These are phyloP conservation scores for Meyerozyma smithsonii DNA, from an alignment of 1,139 yeast genomes.

Conservation along the genomic window DNA sequence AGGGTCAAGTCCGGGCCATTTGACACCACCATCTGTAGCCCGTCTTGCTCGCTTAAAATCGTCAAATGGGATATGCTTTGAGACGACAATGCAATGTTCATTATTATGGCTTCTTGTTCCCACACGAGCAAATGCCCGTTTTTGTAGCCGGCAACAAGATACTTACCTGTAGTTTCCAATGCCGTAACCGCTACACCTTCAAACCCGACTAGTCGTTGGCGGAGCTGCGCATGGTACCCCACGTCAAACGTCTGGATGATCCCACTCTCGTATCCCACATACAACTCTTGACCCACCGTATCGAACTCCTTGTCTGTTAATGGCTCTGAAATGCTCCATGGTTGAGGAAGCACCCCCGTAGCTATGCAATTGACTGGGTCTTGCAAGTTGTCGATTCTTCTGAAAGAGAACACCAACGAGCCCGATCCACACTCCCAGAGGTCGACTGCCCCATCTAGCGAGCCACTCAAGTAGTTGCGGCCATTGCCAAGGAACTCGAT, in stretches of 20 bases:
- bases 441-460: conserved; percentile 48
- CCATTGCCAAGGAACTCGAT: conserved; percentile 55
- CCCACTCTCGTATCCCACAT: conserved; percentile 47
- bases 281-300: conserved; percentile 26
- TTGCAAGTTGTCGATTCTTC: conserved; percentile 24
- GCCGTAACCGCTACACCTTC: conserved; percentile 15
- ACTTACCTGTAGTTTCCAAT: conserved; percentile 8
- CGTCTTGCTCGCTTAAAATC: conserved; percentile 5
- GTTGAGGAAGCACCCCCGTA: conserved; percentile 6
- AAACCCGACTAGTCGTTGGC: conserved; percentile 8
- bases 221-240: conserved; percentile 14
- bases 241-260: conserved; percentile 24
- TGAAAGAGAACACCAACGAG: conserved; percentile 32
- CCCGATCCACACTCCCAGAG: conserved; percentile 72
- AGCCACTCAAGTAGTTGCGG: conserved; percentile 53
- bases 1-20: conserved; percentile 23
- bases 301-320: conserved; percentile 24
- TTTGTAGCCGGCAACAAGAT: conserved; percentile 20
- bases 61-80: conserved; percentile 11
- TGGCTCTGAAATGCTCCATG: conserved; percentile 5
- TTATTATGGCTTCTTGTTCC: conserved; percentile 6
- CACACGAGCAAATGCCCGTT: conserved; percentile 18
- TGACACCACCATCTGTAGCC: conserved; percentile 7
- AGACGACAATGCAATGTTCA: conserved; percentile 8
- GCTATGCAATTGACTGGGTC: conserved; percentile 28